A percentile compares a stretch with the other conserved stretches of the same genome.
phyloP scores from a whole-genome alignment of 2,329 filamentous ascomycete genomes.

The Cladobotryum protrusum region DNA sequence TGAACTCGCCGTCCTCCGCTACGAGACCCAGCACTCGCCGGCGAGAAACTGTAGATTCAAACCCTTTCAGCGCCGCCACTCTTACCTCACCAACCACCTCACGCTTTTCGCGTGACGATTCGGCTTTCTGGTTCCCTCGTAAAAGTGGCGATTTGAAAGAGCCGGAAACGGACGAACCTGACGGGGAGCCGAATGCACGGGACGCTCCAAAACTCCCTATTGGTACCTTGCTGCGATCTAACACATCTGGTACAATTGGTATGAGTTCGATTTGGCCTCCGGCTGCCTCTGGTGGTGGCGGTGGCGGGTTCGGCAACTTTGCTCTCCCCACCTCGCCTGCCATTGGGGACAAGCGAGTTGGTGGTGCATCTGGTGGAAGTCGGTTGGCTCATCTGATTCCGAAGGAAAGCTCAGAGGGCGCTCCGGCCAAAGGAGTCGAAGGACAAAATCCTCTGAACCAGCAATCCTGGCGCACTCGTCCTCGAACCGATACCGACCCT shows the following conservation, averaged over 20 bases:
- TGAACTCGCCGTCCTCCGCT: slow-evolving; percentile 65
- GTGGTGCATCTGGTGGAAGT: slow-evolving; percentile 66
- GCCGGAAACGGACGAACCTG: slow-evolving; percentile 47
- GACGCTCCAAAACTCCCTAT: slow-evolving; percentile 33
- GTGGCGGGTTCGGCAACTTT: slow-evolving; percentile 74
- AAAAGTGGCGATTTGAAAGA: slow-evolving; percentile 51
- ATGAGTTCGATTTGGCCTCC: slow-evolving; percentile 42
- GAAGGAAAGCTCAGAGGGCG: slow-evolving; percentile 67
- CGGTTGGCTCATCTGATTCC: slow-evolving; percentile 79
- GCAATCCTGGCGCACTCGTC: slow-evolving; percentile 52
- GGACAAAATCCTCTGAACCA: slow-evolving; percentile 35
- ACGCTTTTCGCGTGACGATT: slow-evolving; percentile 58
- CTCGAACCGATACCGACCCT: slow-evolving; percentile 67
- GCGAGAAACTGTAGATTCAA: slow-evolving; percentile 72
- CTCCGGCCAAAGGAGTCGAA: slow-evolving; percentile 46
- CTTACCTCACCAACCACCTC: slow-evolving; percentile 32
- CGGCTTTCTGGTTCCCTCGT: slow-evolving; percentile 51
- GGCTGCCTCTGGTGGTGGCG: slow-evolving; percentile 59
- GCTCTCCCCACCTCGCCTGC: slow-evolving; percentile 55
- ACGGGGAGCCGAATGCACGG: slow-evolving; percentile 28
- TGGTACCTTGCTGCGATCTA: slow-evolving; percentile 46
- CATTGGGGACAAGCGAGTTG: slow-evolving; percentile 67
- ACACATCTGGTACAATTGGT: slow-evolving; percentile 42
- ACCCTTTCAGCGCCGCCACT: slow-evolving; percentile 49
- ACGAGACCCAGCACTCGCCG: slow-evolving; percentile 71